These are phyloP conservation scores for Carex pumila DNA, from an alignment of 176 grass and related monocot genomes.

Conservation along the genomic window DNA sequence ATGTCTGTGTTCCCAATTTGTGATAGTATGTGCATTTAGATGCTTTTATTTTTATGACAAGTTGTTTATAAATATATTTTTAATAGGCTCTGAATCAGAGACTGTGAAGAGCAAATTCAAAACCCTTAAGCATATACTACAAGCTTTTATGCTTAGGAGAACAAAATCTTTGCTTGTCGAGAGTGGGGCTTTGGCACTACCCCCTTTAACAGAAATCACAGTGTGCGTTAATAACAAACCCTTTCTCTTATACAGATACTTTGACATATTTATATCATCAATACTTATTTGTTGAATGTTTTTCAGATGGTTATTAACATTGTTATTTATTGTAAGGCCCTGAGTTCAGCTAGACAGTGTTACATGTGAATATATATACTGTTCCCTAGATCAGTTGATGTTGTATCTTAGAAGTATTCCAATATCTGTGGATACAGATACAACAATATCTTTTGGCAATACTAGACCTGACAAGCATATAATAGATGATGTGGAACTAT, in stretches of 20 bases:
- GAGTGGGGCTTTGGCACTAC: slow-evolving; percentile 58
- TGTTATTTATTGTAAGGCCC: neutral
- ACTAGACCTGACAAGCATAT: neutral
- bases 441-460: neutral
- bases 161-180: slow-evolving; percentile 77
- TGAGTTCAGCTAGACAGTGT: neutral
- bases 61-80: slow-evolving; percentile 19
- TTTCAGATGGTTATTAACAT: neutral
- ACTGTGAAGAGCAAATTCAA: slow-evolving; percentile 58
- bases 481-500: neutral
- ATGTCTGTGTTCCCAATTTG: neutral
- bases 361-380: neutral
- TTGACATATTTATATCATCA: slow-evolving; percentile 6
- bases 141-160: slow-evolving; percentile 84
- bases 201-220: slow-evolving; percentile 83
- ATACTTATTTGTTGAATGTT: slow-evolving; percentile 20
- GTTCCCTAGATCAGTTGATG: neutral
- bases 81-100: slow-evolving; percentile 48
- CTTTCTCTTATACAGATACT: neutral
- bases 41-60: neutral
- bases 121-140: slow-evolving; percentile 73
- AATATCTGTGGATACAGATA: neutral
- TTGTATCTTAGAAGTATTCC: neutral
- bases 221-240: slow-evolving; percentile 42
- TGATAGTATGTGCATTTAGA: neutral